Evolutionary conservation across 2,329 filamentous ascomycete genomes (phyloP).

Genomic region (Monilinia fructigena): DNA sequence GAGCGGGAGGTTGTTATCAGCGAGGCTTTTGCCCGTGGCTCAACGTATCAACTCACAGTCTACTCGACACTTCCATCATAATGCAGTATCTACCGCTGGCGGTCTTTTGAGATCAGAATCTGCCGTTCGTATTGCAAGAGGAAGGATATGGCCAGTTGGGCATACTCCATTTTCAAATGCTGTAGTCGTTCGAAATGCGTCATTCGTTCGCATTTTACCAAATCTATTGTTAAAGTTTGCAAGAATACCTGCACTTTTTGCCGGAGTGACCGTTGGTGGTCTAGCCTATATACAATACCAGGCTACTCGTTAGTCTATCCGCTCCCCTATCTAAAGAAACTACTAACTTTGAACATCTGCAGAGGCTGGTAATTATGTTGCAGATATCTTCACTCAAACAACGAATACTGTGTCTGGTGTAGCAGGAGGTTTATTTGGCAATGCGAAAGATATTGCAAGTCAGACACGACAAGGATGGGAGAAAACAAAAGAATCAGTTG

Average conservation of each 20-base stretch:
- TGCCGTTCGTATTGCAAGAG: constrained; percentile 58
- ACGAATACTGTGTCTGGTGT: constrained; percentile 68
- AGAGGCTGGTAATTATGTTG: constrained; percentile 74
- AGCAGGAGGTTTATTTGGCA: constrained; percentile 68
- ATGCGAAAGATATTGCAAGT: constrained; percentile 70
- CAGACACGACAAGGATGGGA: constrained; percentile 81
- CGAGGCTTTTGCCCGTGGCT: constrained; percentile 66
- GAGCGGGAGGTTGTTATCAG: constrained; percentile 63
- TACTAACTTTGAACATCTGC: constrained; percentile 23
- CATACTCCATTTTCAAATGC: constrained; percentile 81
- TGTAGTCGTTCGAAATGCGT: constrained; percentile 61
- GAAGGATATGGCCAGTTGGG: constrained; percentile 73
- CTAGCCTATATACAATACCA: constrained; percentile 96
- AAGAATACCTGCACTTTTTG: constrained; percentile 86
- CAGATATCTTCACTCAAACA: constrained; percentile 72
- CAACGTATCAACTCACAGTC: constrained; percentile 57
- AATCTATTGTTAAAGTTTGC: constrained; percentile 88
- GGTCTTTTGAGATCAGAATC: constrained; percentile 68
- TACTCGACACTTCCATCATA: constrained; percentile 62
- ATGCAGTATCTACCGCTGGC: constrained; percentile 57
- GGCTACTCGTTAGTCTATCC: constrained; percentile 66
- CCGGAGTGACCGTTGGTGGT: constrained; percentile 80
- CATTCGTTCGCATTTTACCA: constrained; percentile 68
- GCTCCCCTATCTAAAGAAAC: background rate
- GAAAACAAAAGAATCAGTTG: constrained; percentile 75